Conservation (phyloP, 2,329 filamentous ascomycete species). For the Aspergillus versicolor region DNA sequence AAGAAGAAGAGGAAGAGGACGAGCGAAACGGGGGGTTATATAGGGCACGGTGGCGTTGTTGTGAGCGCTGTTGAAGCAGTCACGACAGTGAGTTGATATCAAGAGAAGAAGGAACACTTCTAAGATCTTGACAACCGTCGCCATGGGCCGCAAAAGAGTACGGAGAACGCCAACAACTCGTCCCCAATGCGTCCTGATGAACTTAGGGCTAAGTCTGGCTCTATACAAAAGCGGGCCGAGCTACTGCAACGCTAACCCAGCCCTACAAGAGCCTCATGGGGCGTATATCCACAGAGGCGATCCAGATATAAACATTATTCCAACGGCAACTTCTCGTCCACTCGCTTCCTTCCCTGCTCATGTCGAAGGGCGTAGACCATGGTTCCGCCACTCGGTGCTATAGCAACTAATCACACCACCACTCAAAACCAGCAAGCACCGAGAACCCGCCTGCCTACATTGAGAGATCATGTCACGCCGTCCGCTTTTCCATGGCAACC, state of each 20-base stretch:
- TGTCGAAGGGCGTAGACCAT: neutral
- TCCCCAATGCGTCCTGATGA: neutral
- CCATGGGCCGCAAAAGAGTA: neutral
- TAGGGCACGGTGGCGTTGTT: neutral
- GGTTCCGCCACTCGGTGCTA: neutral
- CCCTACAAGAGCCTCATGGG: neutral
- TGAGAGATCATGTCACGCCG: neutral
- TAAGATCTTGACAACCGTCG: neutral
- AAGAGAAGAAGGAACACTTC: neutral
- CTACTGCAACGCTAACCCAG: neutral
- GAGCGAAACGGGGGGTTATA: neutral
- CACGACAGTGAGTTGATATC: neutral
- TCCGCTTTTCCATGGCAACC: neutral
- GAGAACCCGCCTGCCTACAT: neutral
- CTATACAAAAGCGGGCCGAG: neutral
- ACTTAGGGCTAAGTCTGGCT: neutral
- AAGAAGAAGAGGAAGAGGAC: slow-evolving; percentile 6
- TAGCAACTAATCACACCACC: neutral
- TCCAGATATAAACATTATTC: neutral
- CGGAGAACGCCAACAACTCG: neutral
- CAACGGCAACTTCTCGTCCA: neutral
- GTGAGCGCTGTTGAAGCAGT: neutral
- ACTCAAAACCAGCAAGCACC: neutral
- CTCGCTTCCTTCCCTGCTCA: neutral
- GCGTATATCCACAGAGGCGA: neutral